Evolutionary conservation across 2,329 filamentous ascomycete species (phyloP), one percentile per base, ranked within the genome.

Genomic region (Arthrinium phaeospermum): DNA sequence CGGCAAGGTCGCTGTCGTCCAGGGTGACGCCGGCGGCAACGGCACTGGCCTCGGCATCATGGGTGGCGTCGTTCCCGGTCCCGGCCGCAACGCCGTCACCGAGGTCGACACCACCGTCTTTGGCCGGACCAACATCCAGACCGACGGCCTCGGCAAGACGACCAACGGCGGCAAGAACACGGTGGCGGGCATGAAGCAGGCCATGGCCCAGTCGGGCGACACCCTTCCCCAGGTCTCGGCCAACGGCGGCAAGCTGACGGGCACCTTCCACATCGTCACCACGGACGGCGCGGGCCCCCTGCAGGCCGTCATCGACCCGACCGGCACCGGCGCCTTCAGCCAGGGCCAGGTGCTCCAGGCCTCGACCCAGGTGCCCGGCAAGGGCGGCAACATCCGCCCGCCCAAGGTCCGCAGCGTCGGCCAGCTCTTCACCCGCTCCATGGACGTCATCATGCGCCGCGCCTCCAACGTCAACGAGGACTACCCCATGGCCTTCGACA

Each of bases 41-140:
- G 79, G 78, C 37, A 84, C 82, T 46, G 82, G 81, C 44, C 77
- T 84, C 34, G 82, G 80, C 47, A 84, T 84, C 70, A 75, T 79
- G 73, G 83, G 84, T 64, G 83, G 75, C 47, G 75, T 84, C 71
- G 81, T 86, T 22, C 83, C 85, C 8, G 81, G 81, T 10, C 73
- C 82, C 0, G 84, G 84, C 10, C 34, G 37, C n/a, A 57, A 47
- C 71, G 51, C 57, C 37, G n/a, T 34, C 19, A 86, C 84, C 1
- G 84, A 86, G 75, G 76, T 82, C 46, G 85, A 86, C 76, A 85
- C 85, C 44, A 86, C 84, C 49, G 81, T 86, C 74, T 86, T 86
- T 80, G 72, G 74, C 27, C 77, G 74, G 24, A 81, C 75, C 75
- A 77, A 81, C 51, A 79, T 82, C 72, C 75, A 77, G 70, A 79